These are phyloP conservation scores for Colletotrichum viniferum DNA, from an alignment of 2,329 filamentous ascomycete species.

Conservation along the genomic window DNA sequence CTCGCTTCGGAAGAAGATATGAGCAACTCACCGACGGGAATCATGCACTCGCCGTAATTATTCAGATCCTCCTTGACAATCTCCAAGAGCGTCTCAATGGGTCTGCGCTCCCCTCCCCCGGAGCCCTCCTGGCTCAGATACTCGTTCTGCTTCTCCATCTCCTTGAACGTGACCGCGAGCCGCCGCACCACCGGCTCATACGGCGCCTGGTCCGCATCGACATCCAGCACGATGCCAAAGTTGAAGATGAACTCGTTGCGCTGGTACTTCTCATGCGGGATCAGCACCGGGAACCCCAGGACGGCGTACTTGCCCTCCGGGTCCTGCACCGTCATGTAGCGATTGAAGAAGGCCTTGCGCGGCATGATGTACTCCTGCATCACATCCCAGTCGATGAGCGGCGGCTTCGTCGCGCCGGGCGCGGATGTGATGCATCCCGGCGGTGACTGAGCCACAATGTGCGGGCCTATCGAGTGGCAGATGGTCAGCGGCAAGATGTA, in stretches of 20 bases:
- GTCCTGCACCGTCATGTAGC: constrained; percentile 81
- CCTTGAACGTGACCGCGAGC: constrained; percentile 82
- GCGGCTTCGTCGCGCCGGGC: constrained; percentile 49
- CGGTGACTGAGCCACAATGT: constrained; percentile 66
- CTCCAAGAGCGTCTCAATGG: constrained; percentile 84
- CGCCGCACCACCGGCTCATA: constrained; percentile 88
- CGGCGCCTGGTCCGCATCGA: constrained; percentile 70
- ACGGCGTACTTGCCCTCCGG: constrained; percentile 74
- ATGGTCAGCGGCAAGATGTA: constrained; percentile 14
- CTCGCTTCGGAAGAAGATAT: not conserved
- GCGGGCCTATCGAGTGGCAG: constrained; percentile 52
- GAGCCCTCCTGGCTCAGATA: constrained; percentile 72
- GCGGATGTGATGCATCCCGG: constrained; percentile 63
- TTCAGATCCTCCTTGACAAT: constrained; percentile 87
- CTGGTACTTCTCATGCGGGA: constrained; percentile 80
- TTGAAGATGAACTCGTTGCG: constrained; percentile 99
- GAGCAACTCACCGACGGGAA: constrained; percentile 78
- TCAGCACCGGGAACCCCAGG: constrained; percentile 87
- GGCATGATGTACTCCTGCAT: constrained; percentile 94
- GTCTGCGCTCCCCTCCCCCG: constrained; percentile 51
- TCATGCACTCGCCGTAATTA: constrained; percentile 98
- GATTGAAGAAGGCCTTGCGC: constrained; percentile 92
- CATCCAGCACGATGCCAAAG: constrained; percentile 82
- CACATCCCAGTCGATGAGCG: constrained; percentile 83
- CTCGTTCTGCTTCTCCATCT: constrained; percentile 88